A percentile compares a stretch with the other conserved stretches of the same genome.
Evolutionary conservation across 2,329 filamentous ascomycete genomes (phyloP).

Genomic region (Cladosporium sp.): DNA sequence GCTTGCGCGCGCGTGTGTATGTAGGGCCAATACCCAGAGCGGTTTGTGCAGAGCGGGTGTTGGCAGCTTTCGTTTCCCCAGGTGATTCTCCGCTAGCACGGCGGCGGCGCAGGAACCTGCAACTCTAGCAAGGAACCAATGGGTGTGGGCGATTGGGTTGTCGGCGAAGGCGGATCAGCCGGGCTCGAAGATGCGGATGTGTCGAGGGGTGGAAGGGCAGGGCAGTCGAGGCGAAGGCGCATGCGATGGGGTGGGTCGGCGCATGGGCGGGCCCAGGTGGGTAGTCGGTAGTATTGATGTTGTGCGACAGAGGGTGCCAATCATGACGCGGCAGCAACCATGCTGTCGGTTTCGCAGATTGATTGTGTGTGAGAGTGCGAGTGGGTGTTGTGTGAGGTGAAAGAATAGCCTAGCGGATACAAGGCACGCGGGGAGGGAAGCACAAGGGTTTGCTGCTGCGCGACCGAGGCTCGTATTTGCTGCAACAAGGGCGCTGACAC

Average conservation of each 20-base stretch:
- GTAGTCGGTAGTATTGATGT: constrained; percentile 15
- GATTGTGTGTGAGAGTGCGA: background rate
- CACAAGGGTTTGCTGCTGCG: background rate
- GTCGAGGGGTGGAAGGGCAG: constrained; percentile 33
- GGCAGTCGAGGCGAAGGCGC: constrained; percentile 25
- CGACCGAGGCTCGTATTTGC: background rate
- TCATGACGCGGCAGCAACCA: constrained; percentile 23
- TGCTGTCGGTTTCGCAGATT: constrained; percentile 16
- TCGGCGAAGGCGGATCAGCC: constrained; percentile 20
- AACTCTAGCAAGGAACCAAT: constrained; percentile 19
- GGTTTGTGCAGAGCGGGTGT: constrained; percentile 10
- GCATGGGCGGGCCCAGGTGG: constrained; percentile 26
- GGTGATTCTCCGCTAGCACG: background rate
- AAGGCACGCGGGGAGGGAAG: background rate
- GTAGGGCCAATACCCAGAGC: constrained; percentile 4
- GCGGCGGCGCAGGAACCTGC: constrained; percentile 9
- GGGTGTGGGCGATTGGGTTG: constrained; percentile 14
- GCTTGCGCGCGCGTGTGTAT: too few species aligned
- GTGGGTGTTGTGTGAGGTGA: background rate
- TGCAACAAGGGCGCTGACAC: background rate
- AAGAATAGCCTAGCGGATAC: background rate
- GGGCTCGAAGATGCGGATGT: constrained; percentile 28
- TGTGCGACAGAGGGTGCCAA: constrained; percentile 27
- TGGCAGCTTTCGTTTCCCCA: background rate
- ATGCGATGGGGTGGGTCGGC: constrained; percentile 17